Percentiles rank a stretch among this genome's conserved stretches.
Evolutionary conservation across 1,284 basidiomycete species (phyloP).

Genomic region (Malassezia dermatis): DNA sequence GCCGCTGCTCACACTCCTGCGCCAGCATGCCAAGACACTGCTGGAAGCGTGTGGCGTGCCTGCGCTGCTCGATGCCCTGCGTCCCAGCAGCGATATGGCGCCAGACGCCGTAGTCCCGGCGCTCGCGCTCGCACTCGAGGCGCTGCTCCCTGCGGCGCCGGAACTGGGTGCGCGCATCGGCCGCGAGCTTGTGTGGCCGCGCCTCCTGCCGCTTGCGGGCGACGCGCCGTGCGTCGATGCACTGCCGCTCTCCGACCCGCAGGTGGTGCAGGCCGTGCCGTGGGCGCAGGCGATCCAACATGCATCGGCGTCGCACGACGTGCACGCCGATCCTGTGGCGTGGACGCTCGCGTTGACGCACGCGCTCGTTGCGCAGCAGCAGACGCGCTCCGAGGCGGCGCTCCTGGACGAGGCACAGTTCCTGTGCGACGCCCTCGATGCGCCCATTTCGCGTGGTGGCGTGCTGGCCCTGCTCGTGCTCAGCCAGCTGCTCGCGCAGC

Average conservation of each 20-base stretch:
- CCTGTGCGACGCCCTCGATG: not conserved
- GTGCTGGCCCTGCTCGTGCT: constrained; percentile 13
- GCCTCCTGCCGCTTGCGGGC: constrained; percentile 5
- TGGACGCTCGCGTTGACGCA: not conserved
- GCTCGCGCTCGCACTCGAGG: constrained; percentile 9
- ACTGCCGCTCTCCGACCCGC: not conserved
- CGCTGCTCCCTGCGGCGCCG: constrained; percentile 13
- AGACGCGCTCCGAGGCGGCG: not conserved
- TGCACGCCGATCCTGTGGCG: not conserved
- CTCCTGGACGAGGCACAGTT: not conserved
- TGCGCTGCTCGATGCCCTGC: constrained; percentile 21
- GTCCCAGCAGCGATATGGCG: constrained; percentile 5
- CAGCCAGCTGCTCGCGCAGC: constrained; percentile 4
- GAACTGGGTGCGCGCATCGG: constrained; percentile 16
- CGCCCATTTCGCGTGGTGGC: constrained; percentile 3
- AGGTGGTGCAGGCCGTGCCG: not conserved
- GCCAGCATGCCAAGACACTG: constrained; percentile 12
- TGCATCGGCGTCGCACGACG: not conserved
- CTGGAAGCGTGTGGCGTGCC: constrained; percentile 19
- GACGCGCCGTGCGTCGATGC: not conserved
- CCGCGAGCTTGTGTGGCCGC: constrained; percentile 21
- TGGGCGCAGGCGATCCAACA: no score
- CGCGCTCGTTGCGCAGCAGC: not conserved
- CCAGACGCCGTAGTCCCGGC: constrained; percentile 10
- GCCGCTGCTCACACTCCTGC: constrained; percentile 19